Conservation (phyloP, 208 protist genomes). For the Lotmaria passim region DNA sequence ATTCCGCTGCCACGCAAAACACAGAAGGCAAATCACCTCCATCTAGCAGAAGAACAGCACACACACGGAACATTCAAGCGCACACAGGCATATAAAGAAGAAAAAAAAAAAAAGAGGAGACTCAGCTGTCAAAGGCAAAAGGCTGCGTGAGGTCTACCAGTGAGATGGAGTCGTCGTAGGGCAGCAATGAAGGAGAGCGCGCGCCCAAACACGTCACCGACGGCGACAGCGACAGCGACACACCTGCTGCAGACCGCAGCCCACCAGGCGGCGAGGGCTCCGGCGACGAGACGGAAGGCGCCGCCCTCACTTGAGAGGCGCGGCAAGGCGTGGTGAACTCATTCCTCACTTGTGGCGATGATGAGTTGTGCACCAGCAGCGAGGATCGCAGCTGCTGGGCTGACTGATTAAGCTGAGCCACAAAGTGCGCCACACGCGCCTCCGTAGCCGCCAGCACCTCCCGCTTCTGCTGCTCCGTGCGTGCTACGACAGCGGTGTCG, state of each 20-base stretch:
- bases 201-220: not conserved
- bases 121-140: not conserved
- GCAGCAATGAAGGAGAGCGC: conserved; percentile 1
- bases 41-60: not conserved
- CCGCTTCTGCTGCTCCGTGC: not conserved
- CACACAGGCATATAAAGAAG: too few species aligned
- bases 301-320: not conserved
- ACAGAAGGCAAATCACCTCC: too few species aligned
- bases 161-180: conserved; percentile 12
- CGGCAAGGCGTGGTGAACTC: not conserved
- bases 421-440: conserved; percentile 8
- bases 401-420: conserved; percentile 11
- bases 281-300: conserved; percentile 6
- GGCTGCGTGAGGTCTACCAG: conserved; percentile 8
- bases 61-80: too few species aligned
- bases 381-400: conserved; percentile 20
- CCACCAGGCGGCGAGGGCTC: conserved; percentile 8
- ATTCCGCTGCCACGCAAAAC: too few species aligned
- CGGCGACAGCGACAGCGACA: conserved; percentile 1
- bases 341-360: not conserved
- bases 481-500: not conserved
- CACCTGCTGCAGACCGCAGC: not conserved
- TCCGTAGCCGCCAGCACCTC: conserved; percentile 10
- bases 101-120: not conserved
- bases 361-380: not conserved